phyloP scores from a whole-genome alignment of 148 eudicot genomes.

The Vaccinium darrowii region DNA sequence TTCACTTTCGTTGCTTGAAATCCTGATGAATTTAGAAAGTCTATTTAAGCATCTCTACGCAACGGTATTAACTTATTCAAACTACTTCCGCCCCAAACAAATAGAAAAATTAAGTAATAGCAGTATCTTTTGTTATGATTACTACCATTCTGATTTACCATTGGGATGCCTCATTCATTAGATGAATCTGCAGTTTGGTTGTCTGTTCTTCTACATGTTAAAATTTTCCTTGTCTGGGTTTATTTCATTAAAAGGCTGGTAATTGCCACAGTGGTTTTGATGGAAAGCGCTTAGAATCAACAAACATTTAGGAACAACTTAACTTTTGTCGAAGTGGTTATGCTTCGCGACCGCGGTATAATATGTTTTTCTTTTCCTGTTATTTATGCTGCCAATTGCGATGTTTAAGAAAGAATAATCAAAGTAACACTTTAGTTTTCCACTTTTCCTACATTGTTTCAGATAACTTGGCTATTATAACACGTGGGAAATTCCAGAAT shows the following conservation, averaged over 20 bases:
- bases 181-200: neutral
- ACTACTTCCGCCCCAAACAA: neutral
- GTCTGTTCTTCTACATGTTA: neutral
- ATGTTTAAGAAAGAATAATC: neutral
- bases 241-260: conserved; percentile 1
- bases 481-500: neutral
- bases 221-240: neutral
- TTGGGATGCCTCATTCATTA: neutral
- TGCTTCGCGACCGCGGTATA: neutral
- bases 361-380: neutral
- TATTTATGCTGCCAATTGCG: neutral
- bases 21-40: neutral
- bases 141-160: neutral
- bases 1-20: neutral
- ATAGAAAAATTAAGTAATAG: neutral
- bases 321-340: neutral
- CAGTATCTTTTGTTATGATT: neutral
- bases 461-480: neutral
- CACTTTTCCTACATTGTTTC: neutral
- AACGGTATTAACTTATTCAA: neutral
- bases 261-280: neutral
- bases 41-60: neutral
- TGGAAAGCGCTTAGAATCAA: neutral
- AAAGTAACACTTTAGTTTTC: neutral
- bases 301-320: neutral